Evolutionary conservation across 345 rosid genomes (phyloP).

Genomic region (Eucalyptus marginata): DNA sequence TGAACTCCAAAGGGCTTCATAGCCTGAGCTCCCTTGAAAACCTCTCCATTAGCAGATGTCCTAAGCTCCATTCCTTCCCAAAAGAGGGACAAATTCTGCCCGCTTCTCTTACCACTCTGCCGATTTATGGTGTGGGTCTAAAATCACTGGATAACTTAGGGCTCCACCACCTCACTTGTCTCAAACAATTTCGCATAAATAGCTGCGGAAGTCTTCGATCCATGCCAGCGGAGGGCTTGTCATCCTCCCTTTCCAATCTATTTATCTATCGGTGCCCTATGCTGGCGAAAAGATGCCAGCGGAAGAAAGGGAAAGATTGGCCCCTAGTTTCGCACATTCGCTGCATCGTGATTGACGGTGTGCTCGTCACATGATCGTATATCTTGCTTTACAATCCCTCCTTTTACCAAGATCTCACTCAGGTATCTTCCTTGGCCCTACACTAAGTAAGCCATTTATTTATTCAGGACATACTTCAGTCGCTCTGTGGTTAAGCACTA

Average conservation of each 20-base stretch:
- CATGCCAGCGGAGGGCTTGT: not conserved
- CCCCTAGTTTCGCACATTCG: not conserved
- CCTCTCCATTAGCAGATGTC: not conserved
- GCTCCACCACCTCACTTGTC: not conserved
- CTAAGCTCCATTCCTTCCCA: not conserved
- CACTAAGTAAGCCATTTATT: not conserved
- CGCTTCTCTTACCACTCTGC: not conserved
- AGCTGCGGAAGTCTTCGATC: not conserved
- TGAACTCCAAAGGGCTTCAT: not conserved
- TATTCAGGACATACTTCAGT: not conserved
- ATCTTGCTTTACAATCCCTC: not conserved
- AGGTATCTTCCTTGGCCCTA: not conserved
- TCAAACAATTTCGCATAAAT: not conserved
- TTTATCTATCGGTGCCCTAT: not conserved
- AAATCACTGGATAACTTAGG: not conserved
- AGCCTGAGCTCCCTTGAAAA: not conserved
- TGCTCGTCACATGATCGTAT: not conserved
- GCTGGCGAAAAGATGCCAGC: not conserved
- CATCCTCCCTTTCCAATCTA: not conserved
- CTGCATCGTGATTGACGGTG: not conserved
- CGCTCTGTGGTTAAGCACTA: not conserved
- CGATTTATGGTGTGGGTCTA: not conserved
- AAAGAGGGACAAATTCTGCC: not conserved
- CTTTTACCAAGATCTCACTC: not conserved
- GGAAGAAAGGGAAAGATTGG: not conserved